Base-by-base conservation (phyloP, 371 early-diverging fungal genomes). In the Lichtheimia ornata region DNA sequence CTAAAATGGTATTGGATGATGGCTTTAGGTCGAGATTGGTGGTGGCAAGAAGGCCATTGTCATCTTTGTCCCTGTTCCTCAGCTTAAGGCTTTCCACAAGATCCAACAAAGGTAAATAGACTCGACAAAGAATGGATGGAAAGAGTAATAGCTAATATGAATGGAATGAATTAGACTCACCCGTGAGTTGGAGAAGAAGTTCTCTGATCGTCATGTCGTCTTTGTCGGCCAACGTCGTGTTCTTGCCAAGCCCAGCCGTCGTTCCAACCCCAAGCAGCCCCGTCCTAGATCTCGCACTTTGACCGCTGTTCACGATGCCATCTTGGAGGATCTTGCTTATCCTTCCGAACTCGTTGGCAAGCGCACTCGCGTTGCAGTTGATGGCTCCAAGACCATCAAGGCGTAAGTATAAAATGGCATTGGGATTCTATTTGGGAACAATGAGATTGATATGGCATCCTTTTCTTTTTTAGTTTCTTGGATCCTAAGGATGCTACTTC, bases 131-230 rank as follows among this genome's bases (percentile, higher is more conserved):
- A n/a, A 18, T 47, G 4, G 28, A 28, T 28, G 28, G 28, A 28
- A 2, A 4, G 28, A 28, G 27, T 28, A 4, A 28, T 28, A 28
- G 28, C 28, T 28, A 4, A 28, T 28, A 22, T 22, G 22, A 4
- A 28, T 28, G 15, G 45, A 12, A 9, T 22, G 7, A 53, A 17
- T 52, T 56, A 75, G 82, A 66, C 88, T 98, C 56, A 94, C 96
- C 69, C 95, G 97, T 78, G 98, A 98, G 86, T 88, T 98, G 65
- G 98, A 98, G 88, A 98, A 98, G 96, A 97, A 98, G 93, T 96
- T 97, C 91, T 93, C 95, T 69, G 98, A 97, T 83, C 92, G 96
- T 69, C 97, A 97, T 82, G 92, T 97, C 64, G 87, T 97, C 71
- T 87, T 98, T 65, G 83, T 97, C 78, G 97, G 96, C 65, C 72